phyloP scores from a whole-genome alignment of 116 monocot genomes.

The Cymodocea nodosa region DNA sequence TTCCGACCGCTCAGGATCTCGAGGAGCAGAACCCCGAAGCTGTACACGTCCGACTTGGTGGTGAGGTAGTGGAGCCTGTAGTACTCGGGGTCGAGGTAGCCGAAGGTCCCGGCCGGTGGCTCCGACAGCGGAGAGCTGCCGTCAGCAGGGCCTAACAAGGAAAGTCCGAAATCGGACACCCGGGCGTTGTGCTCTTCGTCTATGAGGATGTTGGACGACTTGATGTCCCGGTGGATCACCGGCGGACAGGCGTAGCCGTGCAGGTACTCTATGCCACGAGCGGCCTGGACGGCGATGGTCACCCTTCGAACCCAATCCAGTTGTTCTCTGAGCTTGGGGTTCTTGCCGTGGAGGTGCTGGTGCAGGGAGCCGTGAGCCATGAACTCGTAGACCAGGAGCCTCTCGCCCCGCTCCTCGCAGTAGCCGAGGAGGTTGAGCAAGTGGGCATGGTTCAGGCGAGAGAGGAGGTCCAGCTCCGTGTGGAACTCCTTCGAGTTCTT shows the following conservation, averaged over 20 bases:
- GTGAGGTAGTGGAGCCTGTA: conserved; percentile 95
- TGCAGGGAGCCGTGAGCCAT: conserved; percentile 97
- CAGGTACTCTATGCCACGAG: conserved; percentile 89
- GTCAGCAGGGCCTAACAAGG: conserved; percentile 71
- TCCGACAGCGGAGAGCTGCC: conserved; percentile 72
- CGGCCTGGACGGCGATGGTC: conserved; percentile 94
- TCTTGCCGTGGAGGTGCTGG: conserved; percentile 84
- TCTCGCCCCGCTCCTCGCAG: conserved; percentile 89
- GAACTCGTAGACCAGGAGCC: conserved; percentile 96
- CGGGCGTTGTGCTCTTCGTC: conserved; percentile 96
- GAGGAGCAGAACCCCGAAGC: conserved; percentile 88
- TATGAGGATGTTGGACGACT: conserved; percentile 95
- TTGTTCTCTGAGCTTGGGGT: conserved; percentile 31
- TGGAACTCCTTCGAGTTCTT: conserved; percentile 84
- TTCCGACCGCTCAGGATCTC: conserved; percentile 89
- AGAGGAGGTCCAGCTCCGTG: conserved; percentile 85
- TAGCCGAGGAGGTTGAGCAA: conserved; percentile 83
- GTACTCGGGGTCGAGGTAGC: conserved; percentile 96
- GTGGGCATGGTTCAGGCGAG: conserved; percentile 91
- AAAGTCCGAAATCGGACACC: conserved; percentile 88
- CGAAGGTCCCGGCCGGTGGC: conserved; percentile 90
- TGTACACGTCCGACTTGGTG: conserved; percentile 95
- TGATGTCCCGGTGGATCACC: conserved; percentile 94
- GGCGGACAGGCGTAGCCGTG: conserved; percentile 99
- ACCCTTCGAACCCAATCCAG: conserved; percentile 79